phyloP scores from a whole-genome alignment of 768 basidiomycete genomes.

The Gautieria morchelliformis region DNA sequence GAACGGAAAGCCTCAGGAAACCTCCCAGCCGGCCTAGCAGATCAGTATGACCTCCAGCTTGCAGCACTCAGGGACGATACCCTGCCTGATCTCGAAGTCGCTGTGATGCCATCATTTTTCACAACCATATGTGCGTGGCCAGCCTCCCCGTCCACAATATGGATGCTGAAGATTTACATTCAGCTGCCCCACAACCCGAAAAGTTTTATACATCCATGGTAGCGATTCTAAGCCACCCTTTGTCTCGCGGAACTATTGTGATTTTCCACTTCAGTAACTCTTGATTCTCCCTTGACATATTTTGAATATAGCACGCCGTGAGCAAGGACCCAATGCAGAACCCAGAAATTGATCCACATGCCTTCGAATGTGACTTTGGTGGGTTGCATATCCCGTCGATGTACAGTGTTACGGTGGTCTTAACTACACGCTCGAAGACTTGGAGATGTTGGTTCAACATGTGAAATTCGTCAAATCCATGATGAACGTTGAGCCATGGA shows the following conservation, averaged over 20 bases:
- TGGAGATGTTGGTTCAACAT: slow-evolving; percentile 24
- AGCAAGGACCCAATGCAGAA: slow-evolving; percentile 24
- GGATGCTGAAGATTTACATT: background rate
- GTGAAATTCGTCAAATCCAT: slow-evolving; percentile 22
- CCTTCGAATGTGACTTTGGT: slow-evolving; percentile 35
- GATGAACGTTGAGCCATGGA: slow-evolving; percentile 20
- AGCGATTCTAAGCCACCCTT: slow-evolving; percentile 31
- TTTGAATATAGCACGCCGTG: slow-evolving; percentile 10
- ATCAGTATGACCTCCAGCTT: slow-evolving; percentile 33
- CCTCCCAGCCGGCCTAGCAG: slow-evolving; percentile 24
- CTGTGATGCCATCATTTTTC: background rate
- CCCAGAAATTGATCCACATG: slow-evolving; percentile 32
- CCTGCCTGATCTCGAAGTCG: slow-evolving; percentile 13
- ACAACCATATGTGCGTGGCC: background rate
- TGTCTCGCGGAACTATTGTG: slow-evolving; percentile 42
- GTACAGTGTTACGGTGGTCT: background rate
- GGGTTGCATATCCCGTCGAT: background rate
- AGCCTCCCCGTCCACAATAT: background rate
- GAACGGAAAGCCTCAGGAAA: slow-evolving; percentile 9
- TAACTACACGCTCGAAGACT: slow-evolving; percentile 16
- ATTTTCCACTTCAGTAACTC: background rate
- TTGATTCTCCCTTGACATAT: background rate
- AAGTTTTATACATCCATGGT: slow-evolving; percentile 34
- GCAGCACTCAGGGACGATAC: slow-evolving; percentile 19
- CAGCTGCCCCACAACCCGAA: slow-evolving; percentile 17